These are phyloP conservation scores for Bigelowiella natans DNA, from an alignment of 78 protist genomes.

Conservation along the genomic window DNA sequence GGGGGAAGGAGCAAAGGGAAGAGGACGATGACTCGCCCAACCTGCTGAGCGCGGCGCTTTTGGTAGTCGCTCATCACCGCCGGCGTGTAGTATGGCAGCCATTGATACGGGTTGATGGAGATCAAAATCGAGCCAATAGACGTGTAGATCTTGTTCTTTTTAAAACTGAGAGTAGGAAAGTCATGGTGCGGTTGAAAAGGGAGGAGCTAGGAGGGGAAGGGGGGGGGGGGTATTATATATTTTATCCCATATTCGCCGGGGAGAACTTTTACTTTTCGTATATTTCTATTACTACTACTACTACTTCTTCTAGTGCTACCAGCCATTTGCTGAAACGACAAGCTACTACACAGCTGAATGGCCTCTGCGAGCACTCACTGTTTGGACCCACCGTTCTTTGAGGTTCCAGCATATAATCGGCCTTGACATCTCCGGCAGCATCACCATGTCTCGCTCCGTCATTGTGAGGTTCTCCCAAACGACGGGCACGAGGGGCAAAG, in stretches of 20 bases:
- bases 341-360: no score
- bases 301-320: no score
- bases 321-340: no score
- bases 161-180: background rate
- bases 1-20: no score
- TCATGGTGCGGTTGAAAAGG: no score
- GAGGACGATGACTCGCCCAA: conserved; percentile 54
- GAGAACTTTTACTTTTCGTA: no score
- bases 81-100: conserved; percentile 34
- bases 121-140: conserved; percentile 51
- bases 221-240: no score
- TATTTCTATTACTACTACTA: no score
- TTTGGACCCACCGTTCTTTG: background rate
- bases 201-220: no score
- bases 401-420: background rate
- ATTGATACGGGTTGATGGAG: conserved; percentile 64
- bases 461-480: background rate
- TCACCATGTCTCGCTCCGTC: background rate
- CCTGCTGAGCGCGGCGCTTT: background rate
- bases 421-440: background rate
- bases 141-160: background rate
- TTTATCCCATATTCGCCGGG: no score
- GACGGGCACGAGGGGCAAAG: background rate
- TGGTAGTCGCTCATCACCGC: conserved; percentile 46
- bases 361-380: no score